Evolutionary conservation across 2,329 filamentous ascomycete species (phyloP), one percentile per base, ranked within the genome.

Genomic region (Arthrocladium fulminans): DNA sequence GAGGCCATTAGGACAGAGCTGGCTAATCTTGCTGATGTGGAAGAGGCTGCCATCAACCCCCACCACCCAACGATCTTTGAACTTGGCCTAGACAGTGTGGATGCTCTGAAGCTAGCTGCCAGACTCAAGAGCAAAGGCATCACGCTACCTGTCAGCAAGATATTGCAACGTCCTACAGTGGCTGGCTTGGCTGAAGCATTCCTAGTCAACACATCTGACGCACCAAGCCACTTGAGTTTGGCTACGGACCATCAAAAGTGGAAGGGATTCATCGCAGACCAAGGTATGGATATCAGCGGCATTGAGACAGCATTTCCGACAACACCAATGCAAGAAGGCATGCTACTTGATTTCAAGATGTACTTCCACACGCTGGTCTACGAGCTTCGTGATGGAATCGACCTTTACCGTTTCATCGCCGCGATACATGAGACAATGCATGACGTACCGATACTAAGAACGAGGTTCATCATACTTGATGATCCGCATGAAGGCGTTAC

Each of bases 361-460:
- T 97, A 97, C 61, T 94, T 88, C 69, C 95, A 94, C 53, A 82
- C 92, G 49, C 86, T 95, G 57, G 66, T 90, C 2, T 69, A 94
- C 19, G 74, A 80, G 53, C 55, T 96, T 1, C 60, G 66, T 0
- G 54, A 69, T 0, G 63, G 67, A 0, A 70, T 81, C 1, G 74
- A 94, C 56, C 30, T 81, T 0, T 54, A 66, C 0, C 73, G 59
- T 39, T 70, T 95, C 1, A 70, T 73, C 29, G 44, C 60, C 1
- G 84, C 88, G 0, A 88, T 86, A 77, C 61, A 63, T 4, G 61
- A 61, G 1, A 79, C 89, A 1, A 67, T 86, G 23, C 61, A 68
- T 3, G 63, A 63, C 1, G 81, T 82, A 6, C 80, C 86, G 0
- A 85, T 95, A 23, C 68, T 95, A 8, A 78, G 88, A 13, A 92